phyloP scores from a whole-genome alignment of 2,329 filamentous ascomycete genomes.

The Cladosporium halotolerans region DNA sequence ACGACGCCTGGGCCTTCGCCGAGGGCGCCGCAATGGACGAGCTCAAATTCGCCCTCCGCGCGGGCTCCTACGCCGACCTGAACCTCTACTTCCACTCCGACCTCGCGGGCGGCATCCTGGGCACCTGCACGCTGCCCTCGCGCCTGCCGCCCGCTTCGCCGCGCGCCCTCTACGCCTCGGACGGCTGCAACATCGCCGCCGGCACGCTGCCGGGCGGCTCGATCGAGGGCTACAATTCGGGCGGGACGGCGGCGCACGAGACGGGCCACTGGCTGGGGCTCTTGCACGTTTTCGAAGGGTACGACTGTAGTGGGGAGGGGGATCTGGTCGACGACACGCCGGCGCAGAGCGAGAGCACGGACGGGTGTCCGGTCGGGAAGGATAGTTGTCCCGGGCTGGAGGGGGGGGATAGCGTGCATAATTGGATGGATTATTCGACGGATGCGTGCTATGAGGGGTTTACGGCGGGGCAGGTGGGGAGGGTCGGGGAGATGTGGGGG shows the following conservation, averaged over 20 bases:
- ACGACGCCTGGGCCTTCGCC: slow-evolving; percentile 49
- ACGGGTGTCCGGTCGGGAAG: slow-evolving; percentile 48
- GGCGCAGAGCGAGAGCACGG: slow-evolving; percentile 40
- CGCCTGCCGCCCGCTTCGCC: slow-evolving; percentile 31
- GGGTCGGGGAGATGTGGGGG: slow-evolving; percentile 50
- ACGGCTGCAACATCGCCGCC: slow-evolving; percentile 54
- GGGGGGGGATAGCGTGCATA: slow-evolving; percentile 48
- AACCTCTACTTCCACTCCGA: slow-evolving; percentile 58
- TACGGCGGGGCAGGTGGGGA: slow-evolving; percentile 42
- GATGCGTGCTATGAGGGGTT: slow-evolving; percentile 52
- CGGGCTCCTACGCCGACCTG: slow-evolving; percentile 48
- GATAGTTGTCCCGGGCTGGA: slow-evolving; percentile 44
- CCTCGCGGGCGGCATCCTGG: slow-evolving; percentile 43
- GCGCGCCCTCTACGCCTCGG: slow-evolving; percentile 38
- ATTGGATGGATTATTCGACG: slow-evolving; percentile 55
- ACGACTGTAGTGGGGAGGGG: slow-evolving; percentile 38
- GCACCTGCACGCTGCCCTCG: slow-evolving; percentile 48
- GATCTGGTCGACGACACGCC: slow-evolving; percentile 43
- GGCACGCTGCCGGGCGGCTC: slow-evolving; percentile 50
- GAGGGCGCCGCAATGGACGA: slow-evolving; percentile 40
- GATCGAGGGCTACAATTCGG: slow-evolving; percentile 44
- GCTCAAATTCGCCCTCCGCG: slow-evolving; percentile 50
- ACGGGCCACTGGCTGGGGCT: slow-evolving; percentile 45
- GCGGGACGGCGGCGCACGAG: slow-evolving; percentile 44
- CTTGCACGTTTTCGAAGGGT: slow-evolving; percentile 43